These are phyloP conservation scores for Debaryomyces psychrophilus DNA, from an alignment of 1,139 yeast species.

Conservation along the genomic window DNA sequence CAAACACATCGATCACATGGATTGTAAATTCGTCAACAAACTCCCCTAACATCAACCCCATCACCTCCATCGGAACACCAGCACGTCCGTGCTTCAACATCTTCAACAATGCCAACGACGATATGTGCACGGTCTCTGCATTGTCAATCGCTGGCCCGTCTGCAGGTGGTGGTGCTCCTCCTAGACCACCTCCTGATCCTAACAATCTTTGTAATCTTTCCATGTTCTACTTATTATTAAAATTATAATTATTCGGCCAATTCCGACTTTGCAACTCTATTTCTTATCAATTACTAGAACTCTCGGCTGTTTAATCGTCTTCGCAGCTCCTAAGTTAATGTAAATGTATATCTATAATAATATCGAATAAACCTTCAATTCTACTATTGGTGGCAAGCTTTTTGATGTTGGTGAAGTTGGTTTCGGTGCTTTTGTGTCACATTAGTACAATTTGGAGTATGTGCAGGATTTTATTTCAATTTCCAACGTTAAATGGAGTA, in stretches of 20 bases:
- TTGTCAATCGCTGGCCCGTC: constrained; percentile 90
- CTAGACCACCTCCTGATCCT: constrained; percentile 63
- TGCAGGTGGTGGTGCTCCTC: constrained; percentile 54
- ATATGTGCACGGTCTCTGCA: constrained; percentile 94
- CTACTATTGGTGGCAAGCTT: constrained; percentile 4
- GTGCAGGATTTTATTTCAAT: not conserved
- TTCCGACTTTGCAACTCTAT: not conserved
- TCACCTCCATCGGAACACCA: constrained; percentile 99
- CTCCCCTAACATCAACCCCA: constrained; percentile 99
- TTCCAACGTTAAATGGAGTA: not conserved
- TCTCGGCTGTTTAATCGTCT: not conserved
- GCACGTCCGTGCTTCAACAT: constrained; percentile 99
- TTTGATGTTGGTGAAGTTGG: constrained; percentile 7
- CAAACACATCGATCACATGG: constrained; percentile 96
- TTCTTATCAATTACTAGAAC: constrained; percentile 5
- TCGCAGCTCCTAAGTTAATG: not conserved
- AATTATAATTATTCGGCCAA: not conserved
- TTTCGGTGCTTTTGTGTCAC: constrained; percentile 5
- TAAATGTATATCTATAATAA: constrained; percentile 3
- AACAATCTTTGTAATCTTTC: constrained; percentile 75
- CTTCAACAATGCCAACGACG: constrained; percentile 90
- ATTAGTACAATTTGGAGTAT: not conserved
- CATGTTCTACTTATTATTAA: constrained; percentile 39
- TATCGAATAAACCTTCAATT: constrained; percentile 1
- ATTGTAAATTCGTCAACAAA: constrained; percentile 97